phyloP scores from a whole-genome alignment of 768 basidiomycete species.

The Phlegmacium glaucopus region DNA sequence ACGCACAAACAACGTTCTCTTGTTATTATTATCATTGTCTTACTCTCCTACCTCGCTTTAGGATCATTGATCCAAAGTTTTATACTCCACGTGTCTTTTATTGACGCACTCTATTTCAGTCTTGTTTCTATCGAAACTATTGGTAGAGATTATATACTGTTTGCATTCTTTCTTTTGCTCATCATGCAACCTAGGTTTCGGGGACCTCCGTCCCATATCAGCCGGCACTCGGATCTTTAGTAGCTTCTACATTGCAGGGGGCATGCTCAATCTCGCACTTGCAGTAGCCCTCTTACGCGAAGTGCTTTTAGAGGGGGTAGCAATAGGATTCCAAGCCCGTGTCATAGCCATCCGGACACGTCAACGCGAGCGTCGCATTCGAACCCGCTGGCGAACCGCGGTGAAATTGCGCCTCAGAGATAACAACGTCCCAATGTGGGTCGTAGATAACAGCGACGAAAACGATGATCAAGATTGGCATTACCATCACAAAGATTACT shows the following conservation, averaged over 20 bases:
- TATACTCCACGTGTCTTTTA: conserved; percentile 54
- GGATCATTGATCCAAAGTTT: conserved; percentile 61
- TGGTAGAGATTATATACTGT: conserved; percentile 26
- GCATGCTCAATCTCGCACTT: conserved; percentile 62
- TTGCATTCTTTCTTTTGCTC: background rate
- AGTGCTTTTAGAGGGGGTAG: conserved; percentile 68
- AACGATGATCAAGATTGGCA: conserved; percentile 3
- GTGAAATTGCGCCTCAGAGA: conserved; percentile 61
- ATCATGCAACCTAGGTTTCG: conserved; percentile 48
- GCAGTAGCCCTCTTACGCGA: conserved; percentile 65
- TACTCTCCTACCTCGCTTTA: conserved; percentile 70
- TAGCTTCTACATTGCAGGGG: conserved; percentile 54
- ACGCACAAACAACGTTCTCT: conserved; percentile 78
- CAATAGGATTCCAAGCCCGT: conserved; percentile 60
- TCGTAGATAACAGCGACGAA: conserved; percentile 23
- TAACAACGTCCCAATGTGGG: conserved; percentile 49
- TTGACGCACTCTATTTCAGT: conserved; percentile 77
- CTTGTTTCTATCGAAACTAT: conserved; percentile 71
- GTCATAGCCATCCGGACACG: conserved; percentile 42
- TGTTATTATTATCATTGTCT: conserved; percentile 72
- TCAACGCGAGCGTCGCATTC: conserved; percentile 46
- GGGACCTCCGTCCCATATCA: conserved; percentile 61
- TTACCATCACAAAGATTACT: conserved; percentile 14
- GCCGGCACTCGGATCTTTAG: conserved; percentile 56
- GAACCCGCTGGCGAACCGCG: conserved; percentile 55